Conservation (phyloP, 2,329 filamentous ascomycete species). For the Aureobasidium subglaciale region DNA sequence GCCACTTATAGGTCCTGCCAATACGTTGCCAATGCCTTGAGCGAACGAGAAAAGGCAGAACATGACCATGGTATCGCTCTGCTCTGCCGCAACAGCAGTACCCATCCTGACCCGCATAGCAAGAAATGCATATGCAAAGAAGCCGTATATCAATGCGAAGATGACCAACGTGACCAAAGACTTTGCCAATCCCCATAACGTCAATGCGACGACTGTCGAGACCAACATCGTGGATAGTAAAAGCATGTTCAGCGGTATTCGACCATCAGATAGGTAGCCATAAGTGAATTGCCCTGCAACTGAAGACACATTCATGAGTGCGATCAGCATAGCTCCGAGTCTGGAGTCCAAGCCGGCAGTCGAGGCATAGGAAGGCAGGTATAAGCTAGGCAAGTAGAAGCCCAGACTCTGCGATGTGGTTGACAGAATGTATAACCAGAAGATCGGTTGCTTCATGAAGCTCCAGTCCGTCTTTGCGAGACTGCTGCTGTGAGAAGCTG, state of each 20-base stretch:
- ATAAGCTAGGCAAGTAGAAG: constrained; percentile 35
- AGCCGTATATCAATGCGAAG: constrained; percentile 39
- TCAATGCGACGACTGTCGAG: constrained; percentile 38
- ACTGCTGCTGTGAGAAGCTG: constrained; percentile 20
- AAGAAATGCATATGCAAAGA: constrained; percentile 39
- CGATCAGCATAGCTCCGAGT: constrained; percentile 28
- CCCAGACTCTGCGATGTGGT: constrained; percentile 34
- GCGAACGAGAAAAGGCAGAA: constrained; percentile 24
- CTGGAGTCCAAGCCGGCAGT: constrained; percentile 23
- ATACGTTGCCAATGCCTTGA: constrained; percentile 24
- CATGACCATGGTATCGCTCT: constrained; percentile 19
- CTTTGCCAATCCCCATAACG: constrained; percentile 42
- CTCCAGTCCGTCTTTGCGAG: constrained; percentile 23
- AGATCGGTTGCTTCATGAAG: constrained; percentile 27
- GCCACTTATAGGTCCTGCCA: constrained; percentile 23
- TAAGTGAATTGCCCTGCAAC: constrained; percentile 31
- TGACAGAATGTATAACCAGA: constrained; percentile 28
- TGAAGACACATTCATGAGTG: constrained; percentile 31
- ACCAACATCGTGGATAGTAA: constrained; percentile 32
- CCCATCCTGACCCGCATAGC: constrained; percentile 25
- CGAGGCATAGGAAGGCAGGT: constrained; percentile 31
- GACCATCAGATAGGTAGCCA: constrained; percentile 35
- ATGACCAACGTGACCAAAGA: constrained; percentile 31
- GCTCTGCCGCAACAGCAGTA: constrained; percentile 20
- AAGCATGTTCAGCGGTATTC: constrained; percentile 19